Evolutionary conservation across 495 filamentous ascomycete species (phyloP).

Genomic region (Penicillium samsonianum): DNA sequence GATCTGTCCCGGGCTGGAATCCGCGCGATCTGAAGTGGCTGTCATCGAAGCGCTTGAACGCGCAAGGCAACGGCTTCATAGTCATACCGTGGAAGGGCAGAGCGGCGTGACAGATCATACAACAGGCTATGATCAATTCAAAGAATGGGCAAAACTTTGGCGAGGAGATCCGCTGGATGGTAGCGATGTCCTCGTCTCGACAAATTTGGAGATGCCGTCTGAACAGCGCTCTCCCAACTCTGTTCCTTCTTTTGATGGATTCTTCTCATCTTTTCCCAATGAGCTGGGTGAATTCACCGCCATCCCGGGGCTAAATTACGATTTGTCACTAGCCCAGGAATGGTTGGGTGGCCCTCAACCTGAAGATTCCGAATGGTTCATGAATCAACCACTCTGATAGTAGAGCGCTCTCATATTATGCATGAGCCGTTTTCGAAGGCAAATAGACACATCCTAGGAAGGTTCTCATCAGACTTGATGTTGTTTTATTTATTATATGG

Average conservation of each 20-base stretch:
- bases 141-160: constrained; percentile 21
- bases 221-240: not conserved
- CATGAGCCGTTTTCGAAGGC: too few species aligned
- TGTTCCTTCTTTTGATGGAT: constrained; percentile 21
- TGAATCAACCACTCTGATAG: not conserved
- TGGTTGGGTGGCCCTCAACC: not conserved
- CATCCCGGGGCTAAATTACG: constrained; percentile 11
- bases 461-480: too few species aligned
- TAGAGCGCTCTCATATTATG: too few species aligned
- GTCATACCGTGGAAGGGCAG: not conserved
- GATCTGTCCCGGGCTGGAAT: constrained; percentile 18
- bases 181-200: not conserved
- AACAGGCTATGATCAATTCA: constrained; percentile 18
- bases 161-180: constrained; percentile 4
- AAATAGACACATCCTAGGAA: too few species aligned
- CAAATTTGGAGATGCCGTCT: not conserved
- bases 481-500: too few species aligned
- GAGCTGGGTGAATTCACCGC: constrained; percentile 20
- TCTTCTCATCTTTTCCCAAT: constrained; percentile 24
- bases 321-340: constrained; percentile 5
- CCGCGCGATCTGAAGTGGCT: constrained; percentile 23
- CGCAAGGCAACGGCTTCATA: constrained; percentile 17
- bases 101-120: not conserved
- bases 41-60: constrained; percentile 26
- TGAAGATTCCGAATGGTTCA: not conserved